Evolutionary conservation across 2,329 filamentous ascomycete genomes (phyloP).

Genomic region (Volutella citrinella): DNA sequence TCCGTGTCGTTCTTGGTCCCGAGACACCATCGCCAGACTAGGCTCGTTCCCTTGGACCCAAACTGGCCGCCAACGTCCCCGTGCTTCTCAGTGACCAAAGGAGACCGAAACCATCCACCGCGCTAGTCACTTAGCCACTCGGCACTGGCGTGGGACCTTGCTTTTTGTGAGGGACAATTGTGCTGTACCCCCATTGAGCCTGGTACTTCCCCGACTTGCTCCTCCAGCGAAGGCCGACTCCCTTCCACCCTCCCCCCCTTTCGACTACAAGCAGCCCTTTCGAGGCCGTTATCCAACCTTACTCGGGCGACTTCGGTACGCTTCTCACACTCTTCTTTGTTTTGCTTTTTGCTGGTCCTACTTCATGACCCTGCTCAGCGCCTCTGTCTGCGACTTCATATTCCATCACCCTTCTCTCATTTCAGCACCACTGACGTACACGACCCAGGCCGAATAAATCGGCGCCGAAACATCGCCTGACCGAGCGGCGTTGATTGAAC

Average conservation of each 20-base stretch:
- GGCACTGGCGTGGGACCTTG: constrained; percentile 21
- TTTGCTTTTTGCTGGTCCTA: constrained; percentile 10
- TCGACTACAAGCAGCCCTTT: constrained; percentile 15
- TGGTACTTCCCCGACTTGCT: constrained; percentile 24
- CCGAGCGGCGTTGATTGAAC: no score
- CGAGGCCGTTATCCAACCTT: constrained; percentile 8
- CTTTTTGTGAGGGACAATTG: constrained; percentile 26
- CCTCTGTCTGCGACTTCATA: no score
- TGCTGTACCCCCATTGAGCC: no score
- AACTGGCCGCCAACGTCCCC: constrained; percentile 21
- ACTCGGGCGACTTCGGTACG: constrained; percentile 18
- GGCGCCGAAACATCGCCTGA: no score
- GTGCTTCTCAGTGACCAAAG: constrained; percentile 14
- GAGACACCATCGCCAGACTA: constrained; percentile 1
- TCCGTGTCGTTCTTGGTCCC: constrained; percentile 17
- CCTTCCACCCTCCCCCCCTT: constrained; percentile 21
- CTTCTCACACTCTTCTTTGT: constrained; percentile 15
- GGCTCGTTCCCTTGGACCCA: constrained; percentile 6
- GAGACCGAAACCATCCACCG: constrained; percentile 13
- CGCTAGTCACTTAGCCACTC: constrained; percentile 20
- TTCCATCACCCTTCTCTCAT: no score
- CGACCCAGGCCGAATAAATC: no score
- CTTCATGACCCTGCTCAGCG: no score
- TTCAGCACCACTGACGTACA: no score
- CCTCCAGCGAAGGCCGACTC: constrained; percentile 17